Evolutionary conservation across 2,329 filamentous ascomycete genomes (phyloP).

Genomic region (Diplodia scrobiculata): DNA sequence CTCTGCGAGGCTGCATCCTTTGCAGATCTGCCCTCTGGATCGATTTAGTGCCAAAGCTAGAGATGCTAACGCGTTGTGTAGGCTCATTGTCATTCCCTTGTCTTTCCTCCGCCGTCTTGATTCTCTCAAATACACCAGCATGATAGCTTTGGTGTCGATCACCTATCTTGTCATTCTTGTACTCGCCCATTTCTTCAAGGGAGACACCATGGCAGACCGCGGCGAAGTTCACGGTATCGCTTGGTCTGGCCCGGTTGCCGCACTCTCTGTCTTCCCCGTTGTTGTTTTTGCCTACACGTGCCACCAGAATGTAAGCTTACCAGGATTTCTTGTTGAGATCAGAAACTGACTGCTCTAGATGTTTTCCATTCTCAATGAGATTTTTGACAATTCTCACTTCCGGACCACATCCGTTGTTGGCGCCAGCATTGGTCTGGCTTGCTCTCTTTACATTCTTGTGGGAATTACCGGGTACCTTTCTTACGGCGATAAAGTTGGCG

Average conservation of each 20-base stretch:
- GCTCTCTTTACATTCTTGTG: conserved; percentile 82
- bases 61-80: conserved; percentile 41
- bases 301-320: conserved; percentile 79
- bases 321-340: background rate
- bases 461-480: conserved; percentile 95
- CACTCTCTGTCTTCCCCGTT: conserved; percentile 84
- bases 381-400: conserved; percentile 77
- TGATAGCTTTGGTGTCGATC: conserved; percentile 88
- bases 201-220: conserved; percentile 73
- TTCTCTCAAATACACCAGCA: conserved; percentile 94
- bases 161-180: conserved; percentile 91
- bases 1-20: background rate
- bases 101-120: conserved; percentile 90
- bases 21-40: background rate
- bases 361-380: conserved; percentile 98
- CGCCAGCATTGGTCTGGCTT: conserved; percentile 85
- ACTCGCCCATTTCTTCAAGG: conserved; percentile 81
- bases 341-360: conserved; percentile 61
- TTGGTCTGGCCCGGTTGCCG: conserved; percentile 77
- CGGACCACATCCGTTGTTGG: conserved; percentile 77
- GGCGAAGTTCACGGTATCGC: conserved; percentile 73
- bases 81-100: conserved; percentile 88
- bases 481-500: conserved; percentile 84
- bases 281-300: conserved; percentile 99
- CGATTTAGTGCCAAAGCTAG: background rate